Base-by-base conservation (phyloP, 2,329 filamentous ascomycete species). In the Pleomassaria siparia region DNA sequence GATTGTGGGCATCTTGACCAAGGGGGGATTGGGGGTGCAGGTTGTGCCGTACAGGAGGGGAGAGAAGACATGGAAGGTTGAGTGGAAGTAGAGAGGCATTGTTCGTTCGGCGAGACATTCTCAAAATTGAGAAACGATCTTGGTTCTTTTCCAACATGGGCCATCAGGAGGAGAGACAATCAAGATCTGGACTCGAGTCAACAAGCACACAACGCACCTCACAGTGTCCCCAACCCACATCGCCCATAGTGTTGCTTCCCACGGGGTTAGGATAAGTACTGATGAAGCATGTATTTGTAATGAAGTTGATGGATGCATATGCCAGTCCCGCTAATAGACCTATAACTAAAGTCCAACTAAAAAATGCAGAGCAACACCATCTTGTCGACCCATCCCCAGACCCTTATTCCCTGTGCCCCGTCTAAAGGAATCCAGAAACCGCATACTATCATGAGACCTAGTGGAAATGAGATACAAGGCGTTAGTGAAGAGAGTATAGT, bases 21-120 rank as follows among this genome's bases (percentile, higher is more conserved):
- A 76, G 21, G 73, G 78, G 11, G 79, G 78, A 29, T 72, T 74
- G 0, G 62, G 60, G 10, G 71, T 84, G 11, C 80, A 85, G 63
- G 80, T 89, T 33, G 82, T 88, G 53, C 83, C 84, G 9, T 88
- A 86, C 64, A 74, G 83, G 47, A 77, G 80, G 55, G 83, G 83
- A 2, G 79, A 86, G 73, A 69, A 76, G 60, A 84, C 78, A 1
- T 85, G 81, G 82, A 74, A 72, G 44, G 74, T 81, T 0, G 49
- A 54, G 53, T 70, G 67, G 68, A 68, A 68, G 53, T 68, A 42
- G 26, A n/a, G 18, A 13, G 16, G 35, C 13, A n/a, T n/a, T n/a
- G n/a, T n/a, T n/a, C n/a, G n/a, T n/a, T n/a, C n/a, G n/a, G n/a
- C n/a, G n/a, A n/a, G n/a, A n/a, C n/a, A n/a, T n/a, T n/a, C n/a